Evolutionary conservation across 1,284 basidiomycete species (phyloP), one percentile per base, ranked within the genome.

Genomic region (Sporisorium reilianum): DNA sequence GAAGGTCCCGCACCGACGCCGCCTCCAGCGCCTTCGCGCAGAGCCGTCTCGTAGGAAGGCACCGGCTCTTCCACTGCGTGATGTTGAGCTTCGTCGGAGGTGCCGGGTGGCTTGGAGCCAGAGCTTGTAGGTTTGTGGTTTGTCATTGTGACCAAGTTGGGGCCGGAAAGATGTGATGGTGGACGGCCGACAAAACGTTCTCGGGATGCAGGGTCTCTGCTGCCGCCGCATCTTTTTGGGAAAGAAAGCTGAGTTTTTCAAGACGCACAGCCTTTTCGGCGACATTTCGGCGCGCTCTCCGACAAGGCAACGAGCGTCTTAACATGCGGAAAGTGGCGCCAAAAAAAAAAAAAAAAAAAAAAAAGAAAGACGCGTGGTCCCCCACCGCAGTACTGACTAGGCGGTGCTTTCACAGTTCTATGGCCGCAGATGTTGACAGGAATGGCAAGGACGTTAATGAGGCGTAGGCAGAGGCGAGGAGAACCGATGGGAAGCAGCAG

Each of bases 311-410:
- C 14, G 4, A 18, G 36, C 16, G 36, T 38, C 45, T 46, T 46
- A 46, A 28, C 45, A 46, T n/a, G 25, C 14, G 44, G 18, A 14
- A n/a, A 10, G 25, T 28, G 45, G 16, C 8, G 42, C 23, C 41
- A 40, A 58, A 50, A 41, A 12, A 18, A 60, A 38, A 30, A 36
- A n/a, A 38, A 52, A 62, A 55, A 78, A 88, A 87, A 5, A 16
- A 41, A 41, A 88, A 87, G n/a, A n/a, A 41, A 16, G 20, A 20
- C 89, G 87, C 88, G 89, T 91, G 90, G 90, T 91, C 90, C 90
- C 90, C 90, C 90, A 91, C 90, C 90, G 87, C 90, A 90, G 90
- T 91, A 91, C 90, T 91, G 90, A 90, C 90, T 90, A 86, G 88
- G 89, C 89, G 88, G 89, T 90, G 89, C 88, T 91, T 90, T 90